These are phyloP conservation scores for Globisporangium irregulare DNA, from an alignment of 352 stramenopile species.

Conservation along the genomic window DNA sequence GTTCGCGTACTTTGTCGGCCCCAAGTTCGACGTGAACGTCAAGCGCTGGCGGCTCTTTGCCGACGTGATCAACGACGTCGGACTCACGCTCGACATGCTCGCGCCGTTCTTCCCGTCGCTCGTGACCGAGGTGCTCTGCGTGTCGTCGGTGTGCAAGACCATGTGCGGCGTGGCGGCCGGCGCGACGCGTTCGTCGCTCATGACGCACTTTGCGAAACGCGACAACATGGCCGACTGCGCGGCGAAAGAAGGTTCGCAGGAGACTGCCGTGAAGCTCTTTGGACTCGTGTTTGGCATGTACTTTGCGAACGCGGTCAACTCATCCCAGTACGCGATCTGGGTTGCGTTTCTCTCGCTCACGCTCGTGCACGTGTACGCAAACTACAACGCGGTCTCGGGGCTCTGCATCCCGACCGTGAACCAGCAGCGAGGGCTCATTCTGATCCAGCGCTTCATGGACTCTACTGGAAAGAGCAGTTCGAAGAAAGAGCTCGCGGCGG, in stretches of 20 bases:
- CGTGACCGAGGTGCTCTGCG: constrained; percentile 69
- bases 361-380: constrained; percentile 92
- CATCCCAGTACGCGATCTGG: constrained; percentile 73
- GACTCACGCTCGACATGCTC: constrained; percentile 88
- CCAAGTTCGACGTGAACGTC: constrained; percentile 93
- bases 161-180: constrained; percentile 94
- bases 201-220: constrained; percentile 85
- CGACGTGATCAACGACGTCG: constrained; percentile 96
- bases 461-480: constrained; percentile 6
- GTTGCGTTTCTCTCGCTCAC: constrained; percentile 91
- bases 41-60: constrained; percentile 96
- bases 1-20: constrained; percentile 90
- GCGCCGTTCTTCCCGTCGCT: constrained; percentile 65
- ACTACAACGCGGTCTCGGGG: constrained; percentile 89
- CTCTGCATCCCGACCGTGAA: constrained; percentile 92
- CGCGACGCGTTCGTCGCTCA: constrained; percentile 91
- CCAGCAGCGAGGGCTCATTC: constrained; percentile 43
- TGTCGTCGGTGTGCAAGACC: constrained; percentile 92
- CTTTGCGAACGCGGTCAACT: constrained; percentile 74
- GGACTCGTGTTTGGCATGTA: constrained; percentile 90
- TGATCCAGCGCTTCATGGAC: constrained; percentile 54
- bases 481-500: constrained; percentile 24
- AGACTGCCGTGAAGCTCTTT: constrained; percentile 94
- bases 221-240: constrained; percentile 91
- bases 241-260: constrained; percentile 95